These are phyloP conservation scores for Xylariaceae sp. DNA, from an alignment of 2,329 filamentous ascomycete species.

Conservation along the genomic window DNA sequence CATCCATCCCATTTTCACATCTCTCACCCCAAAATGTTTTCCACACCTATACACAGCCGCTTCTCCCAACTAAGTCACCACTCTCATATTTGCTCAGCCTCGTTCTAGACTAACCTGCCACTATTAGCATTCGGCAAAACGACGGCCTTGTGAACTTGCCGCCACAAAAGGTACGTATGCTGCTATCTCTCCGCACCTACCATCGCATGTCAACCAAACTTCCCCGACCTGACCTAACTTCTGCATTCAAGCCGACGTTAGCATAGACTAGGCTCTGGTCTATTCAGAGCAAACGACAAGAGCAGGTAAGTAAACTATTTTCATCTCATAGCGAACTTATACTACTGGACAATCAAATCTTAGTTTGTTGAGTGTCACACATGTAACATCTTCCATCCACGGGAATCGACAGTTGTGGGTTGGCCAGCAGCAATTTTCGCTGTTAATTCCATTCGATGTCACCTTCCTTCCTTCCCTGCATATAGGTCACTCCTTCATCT, in stretches of 20 bases:
- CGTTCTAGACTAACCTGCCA: background rate
- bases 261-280: background rate
- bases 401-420: too few relatives aligned
- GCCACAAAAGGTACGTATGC: background rate
- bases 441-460: too few relatives aligned
- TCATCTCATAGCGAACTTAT: too few relatives aligned
- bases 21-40: background rate
- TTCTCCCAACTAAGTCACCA: background rate
- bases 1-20: background rate
- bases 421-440: too few relatives aligned
- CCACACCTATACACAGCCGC: background rate
- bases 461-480: too few relatives aligned
- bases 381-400: too few relatives aligned
- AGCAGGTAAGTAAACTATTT: constrained; percentile 4
- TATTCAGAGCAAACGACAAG: background rate
- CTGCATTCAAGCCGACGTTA: background rate
- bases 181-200: background rate
- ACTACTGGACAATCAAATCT: too few relatives aligned
- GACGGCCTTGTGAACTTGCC: background rate
- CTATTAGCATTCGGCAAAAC: background rate
- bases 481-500: too few relatives aligned
- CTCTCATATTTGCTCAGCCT: background rate
- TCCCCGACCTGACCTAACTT: background rate
- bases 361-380: too few relatives aligned
- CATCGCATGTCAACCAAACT: background rate